Base-by-base conservation (phyloP, 306 rosid species). In the Nissolia schottii region DNA sequence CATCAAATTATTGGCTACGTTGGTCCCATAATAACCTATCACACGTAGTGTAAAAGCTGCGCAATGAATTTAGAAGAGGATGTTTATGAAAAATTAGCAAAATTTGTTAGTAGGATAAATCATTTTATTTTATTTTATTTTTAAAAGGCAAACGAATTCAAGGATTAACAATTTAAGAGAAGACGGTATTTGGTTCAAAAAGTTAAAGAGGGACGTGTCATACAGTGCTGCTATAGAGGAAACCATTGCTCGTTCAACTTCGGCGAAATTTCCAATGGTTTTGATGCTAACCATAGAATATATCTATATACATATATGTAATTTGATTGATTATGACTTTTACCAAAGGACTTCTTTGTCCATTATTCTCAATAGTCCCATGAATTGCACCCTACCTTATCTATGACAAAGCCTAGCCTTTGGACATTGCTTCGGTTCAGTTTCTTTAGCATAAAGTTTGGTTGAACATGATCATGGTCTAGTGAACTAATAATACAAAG, bases 221-320 rank as follows among this genome's bases (percentile, higher is more conserved):
- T 19, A 24, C 28, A 16, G 64, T 64, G 85, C 37, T 5, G 20
- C 29, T 5, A 41, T 27, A 14, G 24, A 20, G 12, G 49, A 28
- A 51, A 34, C 14, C 67, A 58, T 28, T 20, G 45, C 49, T 76
- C 1, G 45, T 57, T 76, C 1, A 37, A 38, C 34, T 31, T 28
- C 7, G 48, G 31, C 81, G 78, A 77, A 76, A 32, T 71, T 81
- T 71, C 71, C 85, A 48, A 71, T 76, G 75, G 51, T 20, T 34
- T n/a, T 19, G 8, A 11, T 12, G 23, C 5, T 67, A 41, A n/a
- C n/a, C n/a, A 48, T 51, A 49, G 6, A 23, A 0, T 29, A 25
- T 54, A 55, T n/a, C n/a, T n/a, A n/a, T n/a, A n/a, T n/a, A n/a
- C n/a, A n/a, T n/a, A n/a, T n/a, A n/a, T n/a, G n/a, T n/a, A n/a